Evolutionary conservation across 2,329 filamentous ascomycete species (phyloP).

Genomic region (Colletotrichum higginsianum): DNA sequence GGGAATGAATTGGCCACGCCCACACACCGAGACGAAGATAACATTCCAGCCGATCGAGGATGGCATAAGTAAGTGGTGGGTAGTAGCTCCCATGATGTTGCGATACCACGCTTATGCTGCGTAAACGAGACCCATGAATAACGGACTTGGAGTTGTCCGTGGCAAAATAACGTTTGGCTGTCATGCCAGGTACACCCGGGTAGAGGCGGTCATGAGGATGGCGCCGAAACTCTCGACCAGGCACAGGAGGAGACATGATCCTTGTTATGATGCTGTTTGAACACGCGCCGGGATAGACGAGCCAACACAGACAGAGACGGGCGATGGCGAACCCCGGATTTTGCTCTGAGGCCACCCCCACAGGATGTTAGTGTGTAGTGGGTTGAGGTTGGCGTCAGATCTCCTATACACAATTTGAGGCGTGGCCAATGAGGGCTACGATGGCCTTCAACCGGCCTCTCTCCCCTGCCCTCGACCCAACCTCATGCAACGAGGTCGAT

Average conservation of each 20-base stretch:
- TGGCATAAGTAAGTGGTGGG: slow-evolving; percentile 12
- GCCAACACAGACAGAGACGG: not conserved
- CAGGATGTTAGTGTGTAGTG: slow-evolving; percentile 5
- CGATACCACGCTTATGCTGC: slow-evolving; percentile 12
- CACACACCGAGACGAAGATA: slow-evolving; percentile 24
- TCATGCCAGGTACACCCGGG: slow-evolving; percentile 36
- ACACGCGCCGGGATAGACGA: slow-evolving; percentile 32
- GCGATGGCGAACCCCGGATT: slow-evolving; percentile 30
- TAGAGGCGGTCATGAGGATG: slow-evolving; percentile 34
- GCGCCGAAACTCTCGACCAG: slow-evolving; percentile 31
- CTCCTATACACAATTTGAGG: not conserved
- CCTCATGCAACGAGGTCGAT: slow-evolving; percentile 26
- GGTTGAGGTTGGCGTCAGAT: slow-evolving; percentile 26
- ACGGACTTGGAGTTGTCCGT: slow-evolving; percentile 32
- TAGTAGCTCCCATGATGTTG: not conserved
- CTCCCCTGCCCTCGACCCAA: slow-evolving; percentile 32
- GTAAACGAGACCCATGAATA: slow-evolving; percentile 3
- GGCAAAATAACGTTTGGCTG: slow-evolving; percentile 29
- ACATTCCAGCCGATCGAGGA: slow-evolving; percentile 18
- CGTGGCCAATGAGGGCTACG: slow-evolving; percentile 23
- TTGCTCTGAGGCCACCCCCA: slow-evolving; percentile 34
- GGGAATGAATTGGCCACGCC: slow-evolving; percentile 17
- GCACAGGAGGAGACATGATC: not conserved
- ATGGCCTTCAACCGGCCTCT: slow-evolving; percentile 17
- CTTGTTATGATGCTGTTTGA: slow-evolving; percentile 1